These are phyloP conservation scores for Chaetomiaceae sp. DNA, from an alignment of 2,329 filamentous ascomycete genomes.

Conservation along the genomic window DNA sequence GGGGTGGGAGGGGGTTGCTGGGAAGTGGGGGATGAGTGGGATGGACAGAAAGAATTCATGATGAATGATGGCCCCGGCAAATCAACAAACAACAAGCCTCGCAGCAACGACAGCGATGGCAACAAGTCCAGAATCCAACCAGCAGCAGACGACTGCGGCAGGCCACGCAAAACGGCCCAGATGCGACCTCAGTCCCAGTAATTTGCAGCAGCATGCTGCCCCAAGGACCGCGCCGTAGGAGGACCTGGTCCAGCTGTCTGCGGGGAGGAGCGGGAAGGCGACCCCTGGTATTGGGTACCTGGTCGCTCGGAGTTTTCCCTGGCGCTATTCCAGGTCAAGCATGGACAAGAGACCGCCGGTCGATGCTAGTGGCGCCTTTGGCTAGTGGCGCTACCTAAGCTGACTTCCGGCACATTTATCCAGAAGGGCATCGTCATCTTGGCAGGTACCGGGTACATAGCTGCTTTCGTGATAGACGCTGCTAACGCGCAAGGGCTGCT, in stretches of 20 bases:
- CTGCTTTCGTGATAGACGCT: background rate
- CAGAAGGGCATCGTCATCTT: constrained; percentile 16
- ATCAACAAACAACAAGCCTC: no score
- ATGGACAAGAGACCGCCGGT: constrained; percentile 1
- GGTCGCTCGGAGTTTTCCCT: constrained; percentile 9
- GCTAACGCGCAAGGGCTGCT: background rate
- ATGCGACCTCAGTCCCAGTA: constrained; percentile 12
- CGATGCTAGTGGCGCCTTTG: background rate
- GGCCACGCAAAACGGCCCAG: background rate
- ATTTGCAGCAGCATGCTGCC: constrained; percentile 1
- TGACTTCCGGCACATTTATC: constrained; percentile 23
- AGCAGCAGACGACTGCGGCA: background rate
- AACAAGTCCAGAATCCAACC: no score
- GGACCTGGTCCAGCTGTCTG: constrained; percentile 4
- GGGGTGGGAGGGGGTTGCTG: background rate
- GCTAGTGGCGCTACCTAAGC: constrained; percentile 4
- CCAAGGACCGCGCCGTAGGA: constrained; percentile 7
- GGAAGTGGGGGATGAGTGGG: background rate
- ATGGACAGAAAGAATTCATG: background rate
- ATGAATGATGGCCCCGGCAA: background rate
- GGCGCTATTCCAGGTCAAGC: constrained; percentile 11
- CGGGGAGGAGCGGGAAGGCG: constrained; percentile 3
- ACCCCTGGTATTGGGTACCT: constrained; percentile 8
- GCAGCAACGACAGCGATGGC: no score
- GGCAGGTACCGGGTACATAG: constrained; percentile 19